These are phyloP conservation scores for Spergularia azorica DNA, from an alignment of 179 eudicot genomes.

Conservation along the genomic window DNA sequence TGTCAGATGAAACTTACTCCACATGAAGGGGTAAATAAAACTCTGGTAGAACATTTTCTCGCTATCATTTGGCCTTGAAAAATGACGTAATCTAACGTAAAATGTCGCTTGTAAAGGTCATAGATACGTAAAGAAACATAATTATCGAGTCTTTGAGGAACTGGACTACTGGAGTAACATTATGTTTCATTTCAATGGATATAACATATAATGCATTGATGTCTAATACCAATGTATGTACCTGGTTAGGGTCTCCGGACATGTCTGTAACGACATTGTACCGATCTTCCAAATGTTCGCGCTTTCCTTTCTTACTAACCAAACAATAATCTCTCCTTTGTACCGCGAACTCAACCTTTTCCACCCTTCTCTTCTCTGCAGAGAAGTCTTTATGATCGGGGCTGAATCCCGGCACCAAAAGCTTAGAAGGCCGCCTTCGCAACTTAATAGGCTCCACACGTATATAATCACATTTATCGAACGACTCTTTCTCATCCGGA, in stretches of 20 bases:
- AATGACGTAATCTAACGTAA: too few relatives aligned
- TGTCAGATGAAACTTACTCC: too few relatives aligned
- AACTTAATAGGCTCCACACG: constrained; percentile 13
- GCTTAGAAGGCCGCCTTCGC: constrained; percentile 47
- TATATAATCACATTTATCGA: not conserved
- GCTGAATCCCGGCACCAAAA: constrained; percentile 36
- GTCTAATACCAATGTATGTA: constrained; percentile 26
- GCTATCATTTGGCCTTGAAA: too few relatives aligned
- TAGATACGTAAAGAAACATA: too few relatives aligned
- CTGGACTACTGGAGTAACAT: too few relatives aligned
- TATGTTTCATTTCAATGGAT: too few relatives aligned
- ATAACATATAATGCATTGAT: not conserved
- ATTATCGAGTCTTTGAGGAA: too few relatives aligned
- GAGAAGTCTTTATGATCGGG: constrained; percentile 24
- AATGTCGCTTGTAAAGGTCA: too few relatives aligned
- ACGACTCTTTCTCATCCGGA: constrained; percentile 4
- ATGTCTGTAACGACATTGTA: constrained; percentile 42
- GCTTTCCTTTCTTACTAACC: constrained; percentile 52
- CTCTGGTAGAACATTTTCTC: too few relatives aligned
- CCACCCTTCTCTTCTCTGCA: constrained; percentile 21
- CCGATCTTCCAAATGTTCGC: constrained; percentile 56
- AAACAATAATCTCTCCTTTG: constrained; percentile 41
- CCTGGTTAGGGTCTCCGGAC: constrained; percentile 54
- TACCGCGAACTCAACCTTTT: constrained; percentile 35
- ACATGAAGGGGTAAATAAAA: too few relatives aligned